Percentiles rank a stretch among this genome's conserved stretches.
phyloP scores from a whole-genome alignment of 306 rosid species.

The Mucuna pruriens region DNA sequence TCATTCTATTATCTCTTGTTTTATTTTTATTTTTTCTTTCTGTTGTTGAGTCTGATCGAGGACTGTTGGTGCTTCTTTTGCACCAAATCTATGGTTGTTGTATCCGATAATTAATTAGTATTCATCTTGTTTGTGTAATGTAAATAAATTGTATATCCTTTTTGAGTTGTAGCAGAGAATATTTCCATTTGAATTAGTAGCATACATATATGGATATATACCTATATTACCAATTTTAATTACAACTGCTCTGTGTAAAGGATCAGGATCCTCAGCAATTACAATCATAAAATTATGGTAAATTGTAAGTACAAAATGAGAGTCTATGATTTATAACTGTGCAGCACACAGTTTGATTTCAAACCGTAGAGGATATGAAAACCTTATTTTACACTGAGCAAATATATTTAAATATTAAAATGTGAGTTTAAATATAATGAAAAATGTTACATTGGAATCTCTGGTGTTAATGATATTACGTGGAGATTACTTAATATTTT shows the following conservation, averaged over 20 bases:
- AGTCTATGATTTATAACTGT: not conserved
- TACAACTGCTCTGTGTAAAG: not conserved
- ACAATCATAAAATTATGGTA: not conserved
- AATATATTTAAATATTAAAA: too few relatives aligned
- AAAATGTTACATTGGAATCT: too few relatives aligned
- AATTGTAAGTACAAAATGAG: not conserved
- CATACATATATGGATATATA: not conserved
- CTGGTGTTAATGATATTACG: too few relatives aligned
- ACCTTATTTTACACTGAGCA: not conserved
- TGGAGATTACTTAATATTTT: too few relatives aligned
- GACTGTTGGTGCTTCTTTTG: not conserved
- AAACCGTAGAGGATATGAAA: not conserved
- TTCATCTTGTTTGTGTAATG: constrained; percentile 11
- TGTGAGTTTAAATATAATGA: too few relatives aligned
- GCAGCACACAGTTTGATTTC: not conserved
- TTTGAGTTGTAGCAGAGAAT: not conserved
- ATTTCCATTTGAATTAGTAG: not conserved
- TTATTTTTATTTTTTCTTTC: constrained; percentile 5
- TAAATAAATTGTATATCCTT: too few relatives aligned
- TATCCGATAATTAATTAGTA: not conserved
- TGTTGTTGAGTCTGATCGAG: constrained; percentile 26
- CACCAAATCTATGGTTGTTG: not conserved
- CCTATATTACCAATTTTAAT: not conserved
- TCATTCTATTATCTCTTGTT: not conserved
- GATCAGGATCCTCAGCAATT: not conserved